Base-by-base conservation (phyloP, 139 green algal species). In the Diplosphaera chodatii region DNA sequence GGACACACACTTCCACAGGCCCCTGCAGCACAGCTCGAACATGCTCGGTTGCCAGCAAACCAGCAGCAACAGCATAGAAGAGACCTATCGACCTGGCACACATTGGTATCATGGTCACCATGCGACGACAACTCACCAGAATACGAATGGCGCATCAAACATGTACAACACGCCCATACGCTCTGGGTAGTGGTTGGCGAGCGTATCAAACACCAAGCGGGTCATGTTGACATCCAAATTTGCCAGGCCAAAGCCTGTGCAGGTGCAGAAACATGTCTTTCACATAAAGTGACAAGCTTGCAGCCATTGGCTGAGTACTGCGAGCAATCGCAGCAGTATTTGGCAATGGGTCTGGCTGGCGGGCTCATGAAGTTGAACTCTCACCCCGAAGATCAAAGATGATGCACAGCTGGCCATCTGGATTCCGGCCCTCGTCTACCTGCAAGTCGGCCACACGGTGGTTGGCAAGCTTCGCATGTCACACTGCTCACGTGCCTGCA, bases 111-210 rank as follows among this genome's bases (percentile, higher is more conserved):
- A n/a, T 48, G 37, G 37, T 48, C 6, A 48, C 8, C 37, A 48
- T 78, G 70, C 28, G 79, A 81, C 64, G 79, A n/a, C n/a, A n/a
- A 74, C 65, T 74, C 66, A 10, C 69, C 71, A 55, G 32, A 84
- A 69, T 30, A 68, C 2, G 56, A 81, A 79, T 20, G 78, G 68
- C 32, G 68, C 65, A 59, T 76, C 63, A 62, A 84, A 76, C 66
- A 84, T 77, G 55, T 37, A 74, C 27, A 74, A 27, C 25, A 75
- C 66, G 25, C 74, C 70, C 64, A 84, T 74, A 62, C 48, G 48
- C 48, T 76, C 72, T 1, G 71, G 69, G 20, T 59, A 59, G 48
- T 59, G 48, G 48, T 59, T 59, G 8, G 48, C 48, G 13, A 59
- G 48, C 48, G 48, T 59, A 18, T 59, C 48, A 59, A 59, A 59